phyloP scores from a whole-genome alignment of 1,284 basidiomycete genomes.

The Cutaneotrichosporon dermatis region DNA sequence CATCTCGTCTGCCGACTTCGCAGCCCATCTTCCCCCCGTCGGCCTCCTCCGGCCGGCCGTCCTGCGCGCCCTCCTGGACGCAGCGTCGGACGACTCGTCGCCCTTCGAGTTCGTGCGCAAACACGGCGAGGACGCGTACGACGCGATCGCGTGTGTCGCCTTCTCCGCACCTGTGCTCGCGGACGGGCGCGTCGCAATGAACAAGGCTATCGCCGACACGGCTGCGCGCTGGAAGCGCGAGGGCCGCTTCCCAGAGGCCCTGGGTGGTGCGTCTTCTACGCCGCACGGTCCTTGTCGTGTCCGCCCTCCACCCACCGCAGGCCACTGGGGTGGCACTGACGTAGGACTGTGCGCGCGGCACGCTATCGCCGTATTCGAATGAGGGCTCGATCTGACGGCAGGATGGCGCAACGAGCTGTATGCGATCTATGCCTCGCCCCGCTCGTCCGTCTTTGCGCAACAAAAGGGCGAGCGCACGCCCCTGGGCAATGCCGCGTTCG shows the following conservation, averaged over 20 bases:
- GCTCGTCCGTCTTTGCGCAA: conserved; percentile 48
- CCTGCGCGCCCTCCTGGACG: conserved; percentile 6
- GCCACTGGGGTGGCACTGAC: too few species aligned
- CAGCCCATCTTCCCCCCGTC: conserved; percentile 9
- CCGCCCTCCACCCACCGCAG: too few species aligned
- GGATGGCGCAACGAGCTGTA: conserved; percentile 83
- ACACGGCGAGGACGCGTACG: neutral
- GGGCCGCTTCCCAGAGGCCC: conserved; percentile 43
- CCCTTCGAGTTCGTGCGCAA: conserved; percentile 5
- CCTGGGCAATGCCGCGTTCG: conserved; percentile 66
- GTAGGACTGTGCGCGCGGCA: too few species aligned
- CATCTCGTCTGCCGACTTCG: conserved; percentile 5
- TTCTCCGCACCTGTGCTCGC: conserved; percentile 26
- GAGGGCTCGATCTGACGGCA: conserved; percentile 13
- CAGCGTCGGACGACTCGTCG: neutral
- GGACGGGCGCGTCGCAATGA: conserved; percentile 30
- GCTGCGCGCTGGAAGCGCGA: conserved; percentile 42
- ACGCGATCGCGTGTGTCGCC: conserved; percentile 23
- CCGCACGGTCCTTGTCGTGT: too few species aligned
- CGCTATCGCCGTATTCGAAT: neutral
- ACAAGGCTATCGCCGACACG: conserved; percentile 40
- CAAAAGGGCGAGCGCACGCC: conserved; percentile 1
- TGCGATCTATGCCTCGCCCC: conserved; percentile 67
- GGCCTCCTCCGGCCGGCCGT: conserved; percentile 20
- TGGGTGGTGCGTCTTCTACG: conserved; percentile 41